These are phyloP conservation scores for Corynespora cassiicola DNA, from an alignment of 2,329 filamentous ascomycete genomes.

Conservation along the genomic window DNA sequence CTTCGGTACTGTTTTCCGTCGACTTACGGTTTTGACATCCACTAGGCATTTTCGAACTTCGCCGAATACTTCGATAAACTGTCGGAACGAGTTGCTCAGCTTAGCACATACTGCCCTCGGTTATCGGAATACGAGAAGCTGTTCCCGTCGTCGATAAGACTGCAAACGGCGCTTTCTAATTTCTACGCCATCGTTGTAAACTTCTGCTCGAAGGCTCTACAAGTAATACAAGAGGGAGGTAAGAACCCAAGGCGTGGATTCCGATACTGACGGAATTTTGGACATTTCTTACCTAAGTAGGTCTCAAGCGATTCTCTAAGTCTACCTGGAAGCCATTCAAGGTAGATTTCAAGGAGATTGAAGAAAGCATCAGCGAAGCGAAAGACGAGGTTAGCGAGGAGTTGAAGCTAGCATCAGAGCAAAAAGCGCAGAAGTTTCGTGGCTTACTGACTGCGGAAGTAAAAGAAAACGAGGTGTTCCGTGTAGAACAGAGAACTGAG, in stretches of 20 bases:
- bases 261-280: background rate
- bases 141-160: slow-evolving; percentile 37
- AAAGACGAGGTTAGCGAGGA: slow-evolving; percentile 14
- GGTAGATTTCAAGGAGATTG: too few species aligned
- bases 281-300: slow-evolving; percentile 2
- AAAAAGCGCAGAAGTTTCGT: slow-evolving; percentile 8
- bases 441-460: slow-evolving; percentile 6
- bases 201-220: slow-evolving; percentile 14
- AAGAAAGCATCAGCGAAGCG: too few species aligned
- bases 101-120: slow-evolving; percentile 42
- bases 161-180: slow-evolving; percentile 41
- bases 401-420: slow-evolving; percentile 14
- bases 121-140: slow-evolving; percentile 46
- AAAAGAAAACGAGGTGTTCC: slow-evolving; percentile 5
- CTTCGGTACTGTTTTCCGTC: background rate
- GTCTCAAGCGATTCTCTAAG: slow-evolving; percentile 8
- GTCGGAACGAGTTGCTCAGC: slow-evolving; percentile 43
- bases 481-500: slow-evolving; percentile 8
- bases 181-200: slow-evolving; percentile 16
- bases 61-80: too few species aligned
- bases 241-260: slow-evolving; percentile 1
- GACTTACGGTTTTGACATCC: slow-evolving; percentile 4
- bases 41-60: slow-evolving; percentile 42
- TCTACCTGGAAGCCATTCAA: slow-evolving; percentile 11
- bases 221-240: slow-evolving; percentile 16